These are phyloP conservation scores for Halenospora varia DNA, from an alignment of 495 filamentous ascomycete species.

Conservation along the genomic window DNA sequence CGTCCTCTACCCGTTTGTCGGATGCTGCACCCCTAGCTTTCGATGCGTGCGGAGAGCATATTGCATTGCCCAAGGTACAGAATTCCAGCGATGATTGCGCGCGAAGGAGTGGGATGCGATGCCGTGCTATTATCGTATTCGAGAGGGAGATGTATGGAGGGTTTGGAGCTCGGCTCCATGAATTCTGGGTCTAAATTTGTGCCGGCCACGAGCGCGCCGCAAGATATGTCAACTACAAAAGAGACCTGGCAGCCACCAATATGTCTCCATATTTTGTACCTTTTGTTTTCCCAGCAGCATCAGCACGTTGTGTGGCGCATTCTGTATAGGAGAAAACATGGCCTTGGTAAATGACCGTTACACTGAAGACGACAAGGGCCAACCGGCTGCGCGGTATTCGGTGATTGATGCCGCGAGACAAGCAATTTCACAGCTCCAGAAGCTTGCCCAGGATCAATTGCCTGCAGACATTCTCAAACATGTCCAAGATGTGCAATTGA, in stretches of 20 bases:
- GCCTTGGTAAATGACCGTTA: neutral
- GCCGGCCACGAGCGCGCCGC: no score
- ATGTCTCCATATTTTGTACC: neutral
- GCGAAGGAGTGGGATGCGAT: neutral
- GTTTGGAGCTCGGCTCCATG: neutral
- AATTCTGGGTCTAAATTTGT: no score
- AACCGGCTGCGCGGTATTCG: neutral
- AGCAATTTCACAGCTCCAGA: constrained; percentile 6
- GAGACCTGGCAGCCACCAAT: neutral
- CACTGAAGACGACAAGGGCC: neutral
- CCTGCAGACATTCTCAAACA: constrained; percentile 25
- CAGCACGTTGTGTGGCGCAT: neutral
- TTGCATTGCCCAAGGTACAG: neutral
- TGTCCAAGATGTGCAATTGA: constrained; percentile 27
- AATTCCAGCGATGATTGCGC: no score
- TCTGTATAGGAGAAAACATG: neutral
- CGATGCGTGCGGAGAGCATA: neutral
- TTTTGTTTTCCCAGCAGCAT: neutral
- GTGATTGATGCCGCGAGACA: neutral
- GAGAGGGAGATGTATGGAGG: no score
- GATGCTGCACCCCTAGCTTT: neutral
- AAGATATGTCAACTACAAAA: no score
- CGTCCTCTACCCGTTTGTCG: neutral
- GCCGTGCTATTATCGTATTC: no score
- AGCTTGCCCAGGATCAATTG: constrained; percentile 23